A percentile compares a stretch with the other conserved stretches of the same genome.
phyloP scores from a whole-genome alignment of 2,329 filamentous ascomycete species.

The Nothophaeocryptopus gaeumannii region DNA sequence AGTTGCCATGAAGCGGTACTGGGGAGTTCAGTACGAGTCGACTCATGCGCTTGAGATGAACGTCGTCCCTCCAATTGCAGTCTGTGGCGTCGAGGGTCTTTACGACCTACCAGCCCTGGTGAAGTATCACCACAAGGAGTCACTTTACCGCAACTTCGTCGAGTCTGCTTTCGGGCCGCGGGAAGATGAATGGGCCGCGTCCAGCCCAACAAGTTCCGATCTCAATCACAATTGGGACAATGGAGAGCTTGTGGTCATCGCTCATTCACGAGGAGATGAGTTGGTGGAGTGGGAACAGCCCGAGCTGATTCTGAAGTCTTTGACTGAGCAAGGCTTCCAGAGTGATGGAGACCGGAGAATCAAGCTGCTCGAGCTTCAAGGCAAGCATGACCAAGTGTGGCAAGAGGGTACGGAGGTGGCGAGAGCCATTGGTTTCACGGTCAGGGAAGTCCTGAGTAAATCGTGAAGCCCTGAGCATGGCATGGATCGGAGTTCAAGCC shows the following conservation, averaged over 20 bases:
- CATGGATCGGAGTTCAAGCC: not conserved
- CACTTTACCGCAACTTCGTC: conserved; percentile 59
- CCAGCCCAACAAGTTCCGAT: conserved; percentile 52
- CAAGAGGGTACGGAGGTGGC: conserved; percentile 58
- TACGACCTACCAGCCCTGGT: conserved; percentile 61
- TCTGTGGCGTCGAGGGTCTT: conserved; percentile 65
- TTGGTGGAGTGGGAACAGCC: conserved; percentile 57
- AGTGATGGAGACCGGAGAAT: conserved; percentile 31
- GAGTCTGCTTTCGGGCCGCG: conserved; percentile 59
- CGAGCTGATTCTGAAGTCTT: conserved; percentile 52
- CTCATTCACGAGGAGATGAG: conserved; percentile 48
- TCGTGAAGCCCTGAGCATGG: not conserved
- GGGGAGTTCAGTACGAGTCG: conserved; percentile 30
- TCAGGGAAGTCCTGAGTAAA: conserved; percentile 21
- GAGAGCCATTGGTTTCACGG: conserved; percentile 33
- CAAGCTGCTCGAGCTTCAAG: conserved; percentile 50
- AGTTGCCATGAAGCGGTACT: conserved; percentile 49
- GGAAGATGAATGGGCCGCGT: conserved; percentile 49
- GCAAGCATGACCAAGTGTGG: conserved; percentile 65
- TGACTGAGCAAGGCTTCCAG: conserved; percentile 45
- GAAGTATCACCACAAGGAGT: conserved; percentile 39
- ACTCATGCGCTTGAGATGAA: conserved; percentile 27
- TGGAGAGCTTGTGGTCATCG: conserved; percentile 42
- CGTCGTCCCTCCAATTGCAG: conserved; percentile 45
- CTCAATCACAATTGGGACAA: conserved; percentile 45